Evolutionary conservation across 148 eudicot species (phyloP).

Genomic region (Spergularia bocconei): DNA sequence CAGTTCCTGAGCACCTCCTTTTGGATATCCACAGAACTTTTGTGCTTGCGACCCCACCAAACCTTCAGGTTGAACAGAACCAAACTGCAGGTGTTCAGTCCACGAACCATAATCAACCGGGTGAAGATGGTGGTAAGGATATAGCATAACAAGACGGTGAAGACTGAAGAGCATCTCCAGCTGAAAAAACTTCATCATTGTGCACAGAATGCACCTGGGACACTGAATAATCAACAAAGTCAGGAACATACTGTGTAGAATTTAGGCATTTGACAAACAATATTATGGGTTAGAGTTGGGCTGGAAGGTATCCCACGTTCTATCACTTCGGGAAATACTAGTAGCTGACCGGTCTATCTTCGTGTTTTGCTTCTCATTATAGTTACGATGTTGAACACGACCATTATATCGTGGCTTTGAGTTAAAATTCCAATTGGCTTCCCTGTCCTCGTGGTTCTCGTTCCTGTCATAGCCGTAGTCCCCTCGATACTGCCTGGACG

Average conservation of each 20-base stretch:
- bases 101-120: background rate
- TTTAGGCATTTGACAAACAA: constrained; percentile 28
- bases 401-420: constrained; percentile 37
- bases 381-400: constrained; percentile 39
- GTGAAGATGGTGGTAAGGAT: constrained; percentile 38
- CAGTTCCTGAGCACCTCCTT: constrained; percentile 17
- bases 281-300: constrained; percentile 20
- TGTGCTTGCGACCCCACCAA: constrained; percentile 22
- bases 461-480: constrained; percentile 37
- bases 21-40: constrained; percentile 8
- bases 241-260: constrained; percentile 18
- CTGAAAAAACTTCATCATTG: constrained; percentile 22
- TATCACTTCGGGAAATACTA: constrained; percentile 31
- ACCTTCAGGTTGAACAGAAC: constrained; percentile 28
- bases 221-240: constrained; percentile 22
- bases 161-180: constrained; percentile 24
- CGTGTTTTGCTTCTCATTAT: constrained; percentile 37
- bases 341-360: constrained; percentile 36
- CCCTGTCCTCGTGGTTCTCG: constrained; percentile 43
- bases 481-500: constrained; percentile 41
- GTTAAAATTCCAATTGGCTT: constrained; percentile 34
- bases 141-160: constrained; percentile 40
- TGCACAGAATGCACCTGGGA: constrained; percentile 19
- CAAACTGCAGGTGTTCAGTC: constrained; percentile 32
- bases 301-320: constrained; percentile 30